phyloP scores from a whole-genome alignment of 805 yeast species.

The Saccharomycopsis amapae region DNA sequence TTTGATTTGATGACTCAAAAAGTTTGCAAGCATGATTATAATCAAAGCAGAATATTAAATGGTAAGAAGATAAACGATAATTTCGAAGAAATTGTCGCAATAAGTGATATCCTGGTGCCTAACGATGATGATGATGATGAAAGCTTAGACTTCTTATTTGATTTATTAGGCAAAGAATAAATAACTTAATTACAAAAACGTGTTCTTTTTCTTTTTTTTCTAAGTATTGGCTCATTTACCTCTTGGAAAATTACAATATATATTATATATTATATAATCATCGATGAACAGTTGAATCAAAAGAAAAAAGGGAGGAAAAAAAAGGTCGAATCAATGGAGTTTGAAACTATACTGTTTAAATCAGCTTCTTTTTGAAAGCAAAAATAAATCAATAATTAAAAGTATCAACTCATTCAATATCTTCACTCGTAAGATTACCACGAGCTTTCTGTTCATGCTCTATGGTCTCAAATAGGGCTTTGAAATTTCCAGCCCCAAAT shows the following conservation, averaged over 20 bases:
- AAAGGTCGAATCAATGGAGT: not conserved
- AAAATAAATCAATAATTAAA: not conserved
- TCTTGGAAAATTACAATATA: no score
- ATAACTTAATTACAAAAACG: no score
- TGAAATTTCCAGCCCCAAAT: conserved; percentile 85
- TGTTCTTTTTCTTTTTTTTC: no score
- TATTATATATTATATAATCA: not conserved
- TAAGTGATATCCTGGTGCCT: no score
- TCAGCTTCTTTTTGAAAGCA: not conserved
- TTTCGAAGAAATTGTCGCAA: no score
- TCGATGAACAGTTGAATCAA: not conserved
- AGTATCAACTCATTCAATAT: not conserved
- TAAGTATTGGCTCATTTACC: no score
- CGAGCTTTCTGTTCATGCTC: conserved; percentile 69
- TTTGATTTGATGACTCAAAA: not conserved
- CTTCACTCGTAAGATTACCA: conserved; percentile 43
- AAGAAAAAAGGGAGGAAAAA: no score
- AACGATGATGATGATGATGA: no score
- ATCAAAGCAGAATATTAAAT: not conserved
- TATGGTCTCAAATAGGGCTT: conserved; percentile 70
- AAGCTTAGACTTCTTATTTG: no score
- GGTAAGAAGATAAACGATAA: no score
- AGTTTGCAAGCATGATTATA: not conserved
- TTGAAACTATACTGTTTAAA: not conserved
- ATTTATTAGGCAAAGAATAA: no score